A percentile compares a stretch with the other conserved stretches of the same genome.
Conservation (phyloP, 2,329 filamentous ascomycete species). For the Pyrenophora tritici-repentis region DNA sequence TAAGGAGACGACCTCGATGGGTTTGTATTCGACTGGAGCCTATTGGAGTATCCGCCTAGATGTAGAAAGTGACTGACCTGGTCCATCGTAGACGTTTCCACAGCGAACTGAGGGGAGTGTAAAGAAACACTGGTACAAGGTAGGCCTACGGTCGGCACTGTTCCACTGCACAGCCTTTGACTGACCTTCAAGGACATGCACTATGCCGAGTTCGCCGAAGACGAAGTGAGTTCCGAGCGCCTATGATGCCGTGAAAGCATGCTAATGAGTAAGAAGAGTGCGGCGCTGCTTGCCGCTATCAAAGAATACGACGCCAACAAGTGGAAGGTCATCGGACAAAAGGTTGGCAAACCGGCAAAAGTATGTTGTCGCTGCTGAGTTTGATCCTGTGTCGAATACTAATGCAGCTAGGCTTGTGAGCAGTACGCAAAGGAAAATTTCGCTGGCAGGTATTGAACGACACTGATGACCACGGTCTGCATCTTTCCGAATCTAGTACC, state of each 20-base stretch:
- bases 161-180: slow-evolving; percentile 19
- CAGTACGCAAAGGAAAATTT: slow-evolving; percentile 98
- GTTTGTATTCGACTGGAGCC: background rate
- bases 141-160: slow-evolving; percentile 46
- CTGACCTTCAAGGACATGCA: slow-evolving; percentile 81
- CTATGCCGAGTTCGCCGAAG: slow-evolving; percentile 96
- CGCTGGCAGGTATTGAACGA: slow-evolving; percentile 55
- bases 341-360: slow-evolving; percentile 98
- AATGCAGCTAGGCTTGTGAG: slow-evolving; percentile 68
- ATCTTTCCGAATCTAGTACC: slow-evolving; percentile 42
- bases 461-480: slow-evolving; percentile 50
- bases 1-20: slow-evolving; percentile 43
- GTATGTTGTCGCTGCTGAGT: slow-evolving; percentile 51
- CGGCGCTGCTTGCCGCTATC: slow-evolving; percentile 85
- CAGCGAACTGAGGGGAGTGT: slow-evolving; percentile 94
- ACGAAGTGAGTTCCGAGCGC: slow-evolving; percentile 68
- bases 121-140: slow-evolving; percentile 99
- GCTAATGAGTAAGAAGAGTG: slow-evolving; percentile 61
- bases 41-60: background rate
- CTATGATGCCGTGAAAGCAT: slow-evolving; percentile 11
- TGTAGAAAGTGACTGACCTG: slow-evolving; percentile 24
- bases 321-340: slow-evolving; percentile 96
- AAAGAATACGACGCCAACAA: slow-evolving; percentile 99
- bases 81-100: slow-evolving; percentile 74
- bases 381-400: slow-evolving; percentile 7